phyloP scores from a whole-genome alignment of 75 land plant genomes.

The Picea glauca region DNA sequence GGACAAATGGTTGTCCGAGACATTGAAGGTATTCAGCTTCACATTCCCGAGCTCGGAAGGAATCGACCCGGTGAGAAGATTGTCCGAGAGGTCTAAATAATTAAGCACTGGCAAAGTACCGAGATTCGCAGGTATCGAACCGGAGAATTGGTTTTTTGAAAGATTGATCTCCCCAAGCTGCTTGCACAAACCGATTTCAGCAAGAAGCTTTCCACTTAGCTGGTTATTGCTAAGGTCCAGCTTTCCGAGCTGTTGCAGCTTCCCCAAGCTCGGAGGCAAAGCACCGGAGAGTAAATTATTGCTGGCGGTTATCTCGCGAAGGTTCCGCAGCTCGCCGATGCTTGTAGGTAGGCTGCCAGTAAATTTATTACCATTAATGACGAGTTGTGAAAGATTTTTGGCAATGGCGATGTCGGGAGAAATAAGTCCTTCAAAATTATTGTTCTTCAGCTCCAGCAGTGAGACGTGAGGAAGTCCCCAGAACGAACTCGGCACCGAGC shows the following conservation, averaged over 20 bases:
- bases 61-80: conserved; percentile 37
- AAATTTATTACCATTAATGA: conserved; percentile 13
- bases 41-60: conserved; percentile 47
- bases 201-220: conserved; percentile 36
- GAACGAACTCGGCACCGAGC: conserved; percentile 42
- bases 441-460: conserved; percentile 55
- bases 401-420: conserved; percentile 37
- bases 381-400: conserved; percentile 33
- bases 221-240: conserved; percentile 44
- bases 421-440: conserved; percentile 49
- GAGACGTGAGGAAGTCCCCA: conserved; percentile 60
- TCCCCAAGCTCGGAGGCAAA: conserved; percentile 30
- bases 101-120: conserved; percentile 38
- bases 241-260: conserved; percentile 16
- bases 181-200: conserved; percentile 26
- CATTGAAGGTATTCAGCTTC: conserved; percentile 56
- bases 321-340: conserved; percentile 36
- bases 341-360: conserved; percentile 49
- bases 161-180: conserved; percentile 57
- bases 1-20: conserved; percentile 62
- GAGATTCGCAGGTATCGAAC: conserved; percentile 47
- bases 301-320: conserved; percentile 27
- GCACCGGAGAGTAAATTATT: conserved; percentile 40
- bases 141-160: conserved; percentile 45
- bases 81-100: conserved; percentile 55